Base-by-base conservation (phyloP, 345 rosid genomes). In the Carallia pectinifolia region DNA sequence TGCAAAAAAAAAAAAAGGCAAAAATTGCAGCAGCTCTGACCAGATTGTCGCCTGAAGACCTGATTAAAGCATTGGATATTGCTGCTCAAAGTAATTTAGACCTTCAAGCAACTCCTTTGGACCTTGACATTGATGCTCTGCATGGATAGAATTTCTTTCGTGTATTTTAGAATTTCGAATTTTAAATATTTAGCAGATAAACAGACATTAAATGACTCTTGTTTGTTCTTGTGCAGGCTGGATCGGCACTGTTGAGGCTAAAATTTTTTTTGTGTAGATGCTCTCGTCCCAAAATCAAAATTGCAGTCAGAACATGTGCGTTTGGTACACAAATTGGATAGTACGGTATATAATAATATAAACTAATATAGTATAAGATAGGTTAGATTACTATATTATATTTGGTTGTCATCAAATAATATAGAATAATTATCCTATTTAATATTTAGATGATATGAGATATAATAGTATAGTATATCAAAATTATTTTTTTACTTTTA, bases 241-340 rank as follows among this genome's bases (percentile, higher is more conserved):
- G 89, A 76, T 80, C 87, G 59, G 91, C 98, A 15, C 72, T 94
- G 17, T 94, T 97, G 98, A 89, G 89, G 76, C 79, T 94, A 72
- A 91, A 85, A 82, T 77, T 87, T 74, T 85, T 93, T 30, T 91
- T 94, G 78, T 86, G 81, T 23, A 81, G 88, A 88, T 73, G 86
- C 93, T 6, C 66, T 87, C 27, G 83, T 77, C 82, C 76, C 30
- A 39, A 73, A 75, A 19, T 76, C 62, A 82, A 79, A 67, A 70
- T 69, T 71, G 67, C 79, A 55, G 80, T 68, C 9, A 82, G 74
- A 71, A 70, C 67, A 40, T 81, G 67, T 38, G 78, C 23, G 23
- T 23, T 23, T 23, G 23, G 23, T 23, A 23, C 23, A 23, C 23
- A 23, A 0, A 23, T 23, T 23, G 23, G 23, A 23, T 23, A 23